Conservation (phyloP, 2,329 filamentous ascomycete species). For the Whalleya microplaca region DNA sequence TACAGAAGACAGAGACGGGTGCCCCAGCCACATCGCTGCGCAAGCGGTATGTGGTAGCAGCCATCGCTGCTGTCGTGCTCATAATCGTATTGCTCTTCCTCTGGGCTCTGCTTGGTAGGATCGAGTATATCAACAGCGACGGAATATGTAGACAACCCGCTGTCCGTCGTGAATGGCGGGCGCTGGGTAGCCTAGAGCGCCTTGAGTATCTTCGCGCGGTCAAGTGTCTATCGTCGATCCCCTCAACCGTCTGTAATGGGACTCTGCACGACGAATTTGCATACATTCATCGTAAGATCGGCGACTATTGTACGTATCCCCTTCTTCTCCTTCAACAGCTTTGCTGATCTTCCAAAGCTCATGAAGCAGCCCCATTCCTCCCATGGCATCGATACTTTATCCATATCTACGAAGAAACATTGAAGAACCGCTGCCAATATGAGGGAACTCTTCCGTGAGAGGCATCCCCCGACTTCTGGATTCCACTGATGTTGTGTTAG, state of each 20-base stretch:
- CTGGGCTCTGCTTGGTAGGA: too few relatives aligned
- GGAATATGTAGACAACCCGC: too few relatives aligned
- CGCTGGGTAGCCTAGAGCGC: background rate
- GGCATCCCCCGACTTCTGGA: background rate
- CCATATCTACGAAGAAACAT: slow-evolving; percentile 10
- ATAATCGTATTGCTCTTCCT: too few relatives aligned
- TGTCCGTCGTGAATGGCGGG: slow-evolving; percentile 9
- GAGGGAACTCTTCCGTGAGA: slow-evolving; percentile 6
- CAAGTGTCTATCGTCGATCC: slow-evolving; percentile 7
- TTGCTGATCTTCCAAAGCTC: too few relatives aligned
- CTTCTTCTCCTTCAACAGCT: too few relatives aligned
- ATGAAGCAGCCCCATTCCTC: slow-evolving; percentile 9
- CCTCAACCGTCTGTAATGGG: slow-evolving; percentile 6
- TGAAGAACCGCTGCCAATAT: slow-evolving; percentile 7
- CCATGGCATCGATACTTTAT: slow-evolving; percentile 16
- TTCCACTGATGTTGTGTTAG: slow-evolving; percentile 1
- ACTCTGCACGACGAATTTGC: slow-evolving; percentile 11
- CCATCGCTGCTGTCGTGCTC: too few relatives aligned
- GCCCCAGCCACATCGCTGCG: too few relatives aligned
- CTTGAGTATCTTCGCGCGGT: slow-evolving; percentile 10
- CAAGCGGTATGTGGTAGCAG: too few relatives aligned
- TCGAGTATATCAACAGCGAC: too few relatives aligned
- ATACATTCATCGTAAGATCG: slow-evolving; percentile 5
- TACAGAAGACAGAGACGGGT: too few relatives aligned
- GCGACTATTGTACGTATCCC: too few relatives aligned